These are phyloP conservation scores for Crassisporium funariophilum DNA, from an alignment of 768 basidiomycete species.

Conservation along the genomic window DNA sequence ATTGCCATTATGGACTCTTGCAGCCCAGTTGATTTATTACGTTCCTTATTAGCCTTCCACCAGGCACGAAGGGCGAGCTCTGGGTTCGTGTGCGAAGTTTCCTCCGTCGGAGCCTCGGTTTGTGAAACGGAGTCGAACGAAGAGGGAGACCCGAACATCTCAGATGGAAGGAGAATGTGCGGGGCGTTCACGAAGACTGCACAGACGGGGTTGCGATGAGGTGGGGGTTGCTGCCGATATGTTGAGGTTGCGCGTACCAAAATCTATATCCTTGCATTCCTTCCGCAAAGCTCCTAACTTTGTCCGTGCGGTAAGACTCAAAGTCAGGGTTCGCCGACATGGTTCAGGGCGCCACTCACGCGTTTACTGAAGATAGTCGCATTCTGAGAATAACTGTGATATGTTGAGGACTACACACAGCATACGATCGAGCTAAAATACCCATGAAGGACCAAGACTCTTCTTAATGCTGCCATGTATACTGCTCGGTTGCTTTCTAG, in stretches of 20 bases:
- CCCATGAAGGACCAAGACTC: constrained; percentile 47
- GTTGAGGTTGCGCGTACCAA: constrained; percentile 46
- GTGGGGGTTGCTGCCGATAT: too few species aligned
- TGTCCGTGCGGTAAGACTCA: not conserved
- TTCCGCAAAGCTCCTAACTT: constrained; percentile 77
- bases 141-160: constrained; percentile 39
- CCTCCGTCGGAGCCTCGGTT: constrained; percentile 38
- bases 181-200: constrained; percentile 79
- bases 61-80: constrained; percentile 64
- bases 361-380: constrained; percentile 70
- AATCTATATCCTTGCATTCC: constrained; percentile 64
- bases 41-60: constrained; percentile 63
- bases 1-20: constrained; percentile 57
- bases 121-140: constrained; percentile 24
- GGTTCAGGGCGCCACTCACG: constrained; percentile 38
- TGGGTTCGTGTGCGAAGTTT: constrained; percentile 51
- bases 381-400: constrained; percentile 69
- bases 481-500: too few species aligned
- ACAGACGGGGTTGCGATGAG: not conserved
- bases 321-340: not conserved
- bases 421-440: constrained; percentile 13
- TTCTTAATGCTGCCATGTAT: constrained; percentile 26
- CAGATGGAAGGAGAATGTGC: constrained; percentile 64
- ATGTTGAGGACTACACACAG: not conserved
- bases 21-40: constrained; percentile 55